phyloP scores from a whole-genome alignment of 306 rosid genomes.

The Trichosanthes truncata region DNA sequence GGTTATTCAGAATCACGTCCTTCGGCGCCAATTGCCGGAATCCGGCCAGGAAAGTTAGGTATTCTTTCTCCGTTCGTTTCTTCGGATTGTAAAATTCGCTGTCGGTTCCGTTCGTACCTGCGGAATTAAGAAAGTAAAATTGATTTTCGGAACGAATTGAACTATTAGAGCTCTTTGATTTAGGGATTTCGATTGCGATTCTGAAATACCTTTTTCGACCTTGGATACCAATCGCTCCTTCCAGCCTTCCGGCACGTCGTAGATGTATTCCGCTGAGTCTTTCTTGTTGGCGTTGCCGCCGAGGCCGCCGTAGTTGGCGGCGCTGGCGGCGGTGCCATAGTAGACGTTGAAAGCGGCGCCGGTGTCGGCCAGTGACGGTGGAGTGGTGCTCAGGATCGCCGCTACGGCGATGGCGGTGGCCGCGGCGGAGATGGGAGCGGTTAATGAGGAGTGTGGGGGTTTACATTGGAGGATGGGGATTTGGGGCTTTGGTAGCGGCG shows the following conservation, averaged over 20 bases:
- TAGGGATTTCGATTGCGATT: background rate
- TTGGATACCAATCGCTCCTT: conserved; percentile 81
- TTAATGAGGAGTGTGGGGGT: conserved; percentile 20
- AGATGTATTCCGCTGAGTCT: conserved; percentile 71
- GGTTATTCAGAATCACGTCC: conserved; percentile 51
- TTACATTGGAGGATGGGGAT: conserved; percentile 25
- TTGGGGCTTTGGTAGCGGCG: conserved; percentile 16
- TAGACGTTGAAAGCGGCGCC: conserved; percentile 39
- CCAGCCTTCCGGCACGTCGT: conserved; percentile 81
- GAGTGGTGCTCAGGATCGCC: conserved; percentile 31
- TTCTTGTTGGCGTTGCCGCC: conserved; percentile 76
- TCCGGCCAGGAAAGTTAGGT: conserved; percentile 60
- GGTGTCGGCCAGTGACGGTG: conserved; percentile 39
- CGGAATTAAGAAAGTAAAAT: background rate
- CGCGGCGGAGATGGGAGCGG: conserved; percentile 22
- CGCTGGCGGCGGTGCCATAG: conserved; percentile 91
- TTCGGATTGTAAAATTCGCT: conserved; percentile 83
- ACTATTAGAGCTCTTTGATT: background rate
- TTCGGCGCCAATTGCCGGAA: conserved; percentile 63
- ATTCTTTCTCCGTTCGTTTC: conserved; percentile 65
- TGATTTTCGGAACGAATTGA: background rate
- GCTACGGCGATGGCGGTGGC: conserved; percentile 27
- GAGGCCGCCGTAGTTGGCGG: conserved; percentile 78
- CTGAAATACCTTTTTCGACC: conserved; percentile 57
- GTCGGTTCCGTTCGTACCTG: conserved; percentile 63